Percentiles rank a stretch among this genome's conserved stretches.
These are phyloP conservation scores for Capsicum pubescens DNA, from an alignment of 257 asterid genomes.

Conservation along the genomic window DNA sequence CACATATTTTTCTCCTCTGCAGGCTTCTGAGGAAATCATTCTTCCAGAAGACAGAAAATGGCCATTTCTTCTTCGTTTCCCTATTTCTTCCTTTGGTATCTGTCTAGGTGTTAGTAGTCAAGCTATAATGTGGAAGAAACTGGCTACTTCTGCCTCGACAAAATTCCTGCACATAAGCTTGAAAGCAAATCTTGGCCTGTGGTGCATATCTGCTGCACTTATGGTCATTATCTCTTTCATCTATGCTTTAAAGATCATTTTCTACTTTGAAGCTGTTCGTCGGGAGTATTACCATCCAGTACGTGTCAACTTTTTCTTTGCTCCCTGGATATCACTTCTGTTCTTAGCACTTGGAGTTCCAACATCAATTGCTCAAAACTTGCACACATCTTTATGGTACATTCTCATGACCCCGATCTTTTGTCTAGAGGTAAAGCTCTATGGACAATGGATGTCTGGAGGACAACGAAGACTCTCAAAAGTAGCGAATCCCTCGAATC, in stretches of 20 bases:
- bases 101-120: conserved; percentile 92
- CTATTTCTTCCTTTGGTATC: conserved; percentile 76
- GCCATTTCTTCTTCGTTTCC: conserved; percentile 92
- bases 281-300: conserved; percentile 91
- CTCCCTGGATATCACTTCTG: conserved; percentile 75
- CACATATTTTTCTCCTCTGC: conserved; percentile 8
- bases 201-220: conserved; percentile 67
- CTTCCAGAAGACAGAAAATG: conserved; percentile 80
- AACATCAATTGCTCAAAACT: conserved; percentile 41
- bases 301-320: conserved; percentile 91
- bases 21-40: conserved; percentile 70
- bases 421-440: conserved; percentile 72
- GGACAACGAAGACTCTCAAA: conserved; percentile 83
- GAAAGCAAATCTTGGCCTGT: conserved; percentile 56
- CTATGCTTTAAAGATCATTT: conserved; percentile 59
- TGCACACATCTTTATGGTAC: conserved; percentile 63
- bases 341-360: conserved; percentile 75
- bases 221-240: conserved; percentile 39
- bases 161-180: conserved; percentile 58
- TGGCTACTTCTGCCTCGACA: conserved; percentile 63
- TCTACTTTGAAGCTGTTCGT: conserved; percentile 94
- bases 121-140: conserved; percentile 85
- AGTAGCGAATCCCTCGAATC: conserved; percentile 92
- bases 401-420: conserved; percentile 74
- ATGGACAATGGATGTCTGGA: conserved; percentile 98